phyloP scores from a whole-genome alignment of 805 yeast genomes.

The Yarrowia porcina region DNA sequence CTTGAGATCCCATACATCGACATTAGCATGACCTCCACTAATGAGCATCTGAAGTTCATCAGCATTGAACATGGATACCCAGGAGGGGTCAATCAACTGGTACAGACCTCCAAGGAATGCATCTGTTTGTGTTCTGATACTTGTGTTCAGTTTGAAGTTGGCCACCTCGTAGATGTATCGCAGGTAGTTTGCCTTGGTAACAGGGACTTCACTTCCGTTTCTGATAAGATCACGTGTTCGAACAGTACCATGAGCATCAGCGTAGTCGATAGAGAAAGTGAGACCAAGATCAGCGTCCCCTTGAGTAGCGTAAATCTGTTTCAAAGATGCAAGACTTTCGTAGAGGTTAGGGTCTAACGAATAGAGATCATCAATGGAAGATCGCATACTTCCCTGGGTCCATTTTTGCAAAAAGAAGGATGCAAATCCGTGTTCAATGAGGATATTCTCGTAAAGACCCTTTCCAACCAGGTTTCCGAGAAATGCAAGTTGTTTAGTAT shows the following conservation, averaged over 20 bases:
- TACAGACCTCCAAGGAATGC: slow-evolving; percentile 69
- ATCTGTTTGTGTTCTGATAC: slow-evolving; percentile 55
- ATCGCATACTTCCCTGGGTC: slow-evolving; percentile 41
- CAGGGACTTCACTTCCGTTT: slow-evolving; percentile 54
- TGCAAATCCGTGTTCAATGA: slow-evolving; percentile 81
- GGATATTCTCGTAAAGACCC: slow-evolving; percentile 76
- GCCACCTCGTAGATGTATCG: slow-evolving; percentile 76
- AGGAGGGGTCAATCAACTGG: slow-evolving; percentile 61
- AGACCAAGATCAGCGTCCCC: slow-evolving; percentile 61
- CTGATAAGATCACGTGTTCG: slow-evolving; percentile 56
- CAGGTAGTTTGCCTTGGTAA: slow-evolving; percentile 57
- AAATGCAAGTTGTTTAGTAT: slow-evolving; percentile 46
- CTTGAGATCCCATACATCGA: slow-evolving; percentile 68
- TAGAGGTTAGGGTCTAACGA: slow-evolving; percentile 69
- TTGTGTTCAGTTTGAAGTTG: slow-evolving; percentile 68
- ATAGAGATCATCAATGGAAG: slow-evolving; percentile 74
- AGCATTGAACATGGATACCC: slow-evolving; percentile 85
- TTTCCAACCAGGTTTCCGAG: slow-evolving; percentile 85
- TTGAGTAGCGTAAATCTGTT: slow-evolving; percentile 55
- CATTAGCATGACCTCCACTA: slow-evolving; percentile 69
- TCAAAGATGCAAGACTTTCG: slow-evolving; percentile 45
- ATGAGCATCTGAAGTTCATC: slow-evolving; percentile 78
- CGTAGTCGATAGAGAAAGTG: slow-evolving; percentile 61
- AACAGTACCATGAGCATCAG: slow-evolving; percentile 36
- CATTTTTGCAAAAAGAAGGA: slow-evolving; percentile 78